Evolutionary conservation across 1,284 basidiomycete species (phyloP).

Genomic region (Moniliella sp.): DNA sequence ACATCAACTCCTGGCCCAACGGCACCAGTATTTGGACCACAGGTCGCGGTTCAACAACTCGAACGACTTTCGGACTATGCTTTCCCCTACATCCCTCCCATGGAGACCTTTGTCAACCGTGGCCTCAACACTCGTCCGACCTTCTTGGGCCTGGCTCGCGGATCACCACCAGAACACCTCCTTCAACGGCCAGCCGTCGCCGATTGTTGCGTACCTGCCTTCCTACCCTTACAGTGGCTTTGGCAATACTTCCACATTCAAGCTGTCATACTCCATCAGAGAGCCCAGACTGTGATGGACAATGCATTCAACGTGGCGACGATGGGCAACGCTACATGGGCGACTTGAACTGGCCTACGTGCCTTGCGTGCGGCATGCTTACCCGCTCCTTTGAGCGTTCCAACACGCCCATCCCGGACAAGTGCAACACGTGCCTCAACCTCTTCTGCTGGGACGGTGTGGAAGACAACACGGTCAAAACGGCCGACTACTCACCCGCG

Average conservation of each 20-base stretch:
- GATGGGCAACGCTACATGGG: conserved; percentile 6
- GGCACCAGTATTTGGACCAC: conserved; percentile 36
- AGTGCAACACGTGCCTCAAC: conserved; percentile 14
- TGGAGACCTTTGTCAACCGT: conserved; percentile 42
- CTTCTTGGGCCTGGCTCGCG: conserved; percentile 46
- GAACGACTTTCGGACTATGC: conserved; percentile 13
- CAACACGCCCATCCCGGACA: conserved; percentile 7
- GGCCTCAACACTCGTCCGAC: conserved; percentile 50
- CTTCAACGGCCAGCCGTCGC: conserved; percentile 28
- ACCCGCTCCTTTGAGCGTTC: conserved; percentile 20
- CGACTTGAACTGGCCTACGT: conserved; percentile 24
- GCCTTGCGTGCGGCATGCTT: conserved; percentile 20
- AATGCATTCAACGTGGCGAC: conserved; percentile 25
- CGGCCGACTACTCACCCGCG: conserved; percentile 12
- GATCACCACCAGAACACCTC: conserved; percentile 19
- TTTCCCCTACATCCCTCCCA: conserved; percentile 36
- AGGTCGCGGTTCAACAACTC: conserved; percentile 1
- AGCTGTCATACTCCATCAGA: conserved; percentile 31
- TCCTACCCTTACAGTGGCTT: conserved; percentile 37
- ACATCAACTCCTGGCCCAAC: conserved; percentile 44
- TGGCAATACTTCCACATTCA: conserved; percentile 20
- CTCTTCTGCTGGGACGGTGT: conserved; percentile 30
- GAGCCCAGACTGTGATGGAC: conserved; percentile 21
- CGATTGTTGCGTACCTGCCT: conserved; percentile 37
- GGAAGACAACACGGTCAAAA: conserved; percentile 10